Evolutionary conservation across 805 yeast genomes (phyloP).

Genomic region (Pichia cabralensis): DNA sequence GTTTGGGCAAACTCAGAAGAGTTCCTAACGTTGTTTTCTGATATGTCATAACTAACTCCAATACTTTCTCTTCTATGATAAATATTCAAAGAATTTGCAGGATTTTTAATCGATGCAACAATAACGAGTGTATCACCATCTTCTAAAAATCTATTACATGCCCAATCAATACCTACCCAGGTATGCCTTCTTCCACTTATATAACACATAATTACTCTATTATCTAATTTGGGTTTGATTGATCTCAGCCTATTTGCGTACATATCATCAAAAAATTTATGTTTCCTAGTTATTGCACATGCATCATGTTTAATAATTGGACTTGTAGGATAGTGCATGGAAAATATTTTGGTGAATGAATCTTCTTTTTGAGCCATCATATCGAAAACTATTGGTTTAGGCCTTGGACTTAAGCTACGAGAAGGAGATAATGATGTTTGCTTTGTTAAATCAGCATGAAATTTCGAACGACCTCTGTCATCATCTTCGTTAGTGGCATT

Average conservation of each 20-base stretch:
- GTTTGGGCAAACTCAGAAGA: constrained; percentile 38
- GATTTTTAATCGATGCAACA: constrained; percentile 39
- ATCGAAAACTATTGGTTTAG: constrained; percentile 1
- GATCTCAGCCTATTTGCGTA: constrained; percentile 30
- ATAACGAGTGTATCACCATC: constrained; percentile 62
- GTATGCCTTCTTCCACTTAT: constrained; percentile 66
- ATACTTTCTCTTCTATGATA: constrained; percentile 12
- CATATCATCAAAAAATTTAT: constrained; percentile 36
- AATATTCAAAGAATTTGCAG: constrained; percentile 16
- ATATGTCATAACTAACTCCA: constrained; percentile 9
- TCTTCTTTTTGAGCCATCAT: constrained; percentile 2
- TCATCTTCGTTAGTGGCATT: not conserved
- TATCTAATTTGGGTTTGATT: constrained; percentile 30
- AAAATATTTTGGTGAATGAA: constrained; percentile 1
- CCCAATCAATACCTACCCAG: constrained; percentile 77
- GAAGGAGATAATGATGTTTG: constrained; percentile 7
- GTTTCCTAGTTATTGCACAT: constrained; percentile 36
- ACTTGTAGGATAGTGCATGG: constrained; percentile 24
- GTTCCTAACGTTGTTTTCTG: constrained; percentile 29
- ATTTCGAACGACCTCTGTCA: constrained; percentile 1
- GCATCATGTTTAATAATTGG: constrained; percentile 32
- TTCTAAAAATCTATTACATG: constrained; percentile 41
- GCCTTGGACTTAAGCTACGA: constrained; percentile 16
- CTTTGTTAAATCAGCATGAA: not conserved
- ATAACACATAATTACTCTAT: constrained; percentile 51